phyloP scores from a whole-genome alignment of 73 alveolate genomes.

The Stentor coeruleus region DNA sequence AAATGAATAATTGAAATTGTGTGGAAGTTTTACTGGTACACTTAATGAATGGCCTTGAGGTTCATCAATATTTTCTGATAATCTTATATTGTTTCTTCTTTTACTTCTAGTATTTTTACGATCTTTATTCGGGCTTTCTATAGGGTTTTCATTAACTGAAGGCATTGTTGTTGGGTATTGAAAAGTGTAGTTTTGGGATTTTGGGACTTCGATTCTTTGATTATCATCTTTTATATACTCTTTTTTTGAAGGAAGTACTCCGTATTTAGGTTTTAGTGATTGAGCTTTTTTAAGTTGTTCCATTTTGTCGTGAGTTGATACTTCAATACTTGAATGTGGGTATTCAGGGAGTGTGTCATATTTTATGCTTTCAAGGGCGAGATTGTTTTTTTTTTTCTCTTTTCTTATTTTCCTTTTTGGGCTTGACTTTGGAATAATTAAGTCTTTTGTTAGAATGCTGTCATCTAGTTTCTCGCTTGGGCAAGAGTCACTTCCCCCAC shows the following conservation, averaged over 20 bases:
- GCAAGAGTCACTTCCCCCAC: constrained; percentile 25
- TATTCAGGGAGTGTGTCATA: neutral
- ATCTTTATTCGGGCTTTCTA: neutral
- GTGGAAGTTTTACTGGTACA: neutral
- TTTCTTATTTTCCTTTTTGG: neutral
- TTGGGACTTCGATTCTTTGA: neutral
- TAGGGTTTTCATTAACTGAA: neutral
- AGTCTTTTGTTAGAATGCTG: too few relatives aligned
- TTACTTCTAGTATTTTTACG: too few relatives aligned
- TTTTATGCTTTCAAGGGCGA: neutral
- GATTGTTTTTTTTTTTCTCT: too few relatives aligned
- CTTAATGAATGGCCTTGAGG: neutral
- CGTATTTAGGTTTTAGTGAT: neutral
- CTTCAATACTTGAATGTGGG: neutral
- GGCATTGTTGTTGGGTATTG: neutral
- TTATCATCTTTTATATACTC: neutral
- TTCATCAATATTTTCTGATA: neutral
- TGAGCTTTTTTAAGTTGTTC: neutral
- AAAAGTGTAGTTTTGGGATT: neutral
- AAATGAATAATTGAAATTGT: neutral
- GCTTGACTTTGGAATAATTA: too few relatives aligned
- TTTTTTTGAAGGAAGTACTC: neutral
- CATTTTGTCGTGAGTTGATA: neutral
- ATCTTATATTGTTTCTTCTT: neutral
- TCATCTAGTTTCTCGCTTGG: constrained; percentile 14